Conservation (phyloP, 2,329 filamentous ascomycete genomes). For the Lachnellula subtilissima region DNA sequence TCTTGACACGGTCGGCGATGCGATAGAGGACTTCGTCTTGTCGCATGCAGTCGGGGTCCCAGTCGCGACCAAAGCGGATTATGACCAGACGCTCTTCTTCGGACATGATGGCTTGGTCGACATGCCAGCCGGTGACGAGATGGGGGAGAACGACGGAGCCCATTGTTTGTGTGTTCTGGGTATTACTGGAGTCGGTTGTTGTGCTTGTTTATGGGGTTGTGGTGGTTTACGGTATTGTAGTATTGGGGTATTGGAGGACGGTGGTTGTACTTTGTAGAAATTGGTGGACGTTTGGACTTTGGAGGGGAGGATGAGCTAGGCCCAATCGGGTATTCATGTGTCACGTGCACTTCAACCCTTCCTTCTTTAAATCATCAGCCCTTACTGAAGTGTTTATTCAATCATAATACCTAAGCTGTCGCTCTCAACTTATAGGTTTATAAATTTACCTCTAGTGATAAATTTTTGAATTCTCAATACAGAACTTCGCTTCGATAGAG, state of each 20-base stretch:
- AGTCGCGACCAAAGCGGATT: slow-evolving; percentile 88
- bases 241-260: neutral
- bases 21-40: slow-evolving; percentile 94
- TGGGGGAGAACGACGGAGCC: slow-evolving; percentile 91
- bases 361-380: too few relatives aligned
- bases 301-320: neutral
- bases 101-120: slow-evolving; percentile 86
- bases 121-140: slow-evolving; percentile 90
- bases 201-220: neutral
- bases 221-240: neutral
- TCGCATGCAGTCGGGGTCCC: slow-evolving; percentile 72
- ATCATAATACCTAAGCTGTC: too few relatives aligned
- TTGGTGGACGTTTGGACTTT: neutral
- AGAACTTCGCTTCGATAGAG: neutral
- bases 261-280: too few relatives aligned
- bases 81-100: slow-evolving; percentile 92
- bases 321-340: neutral
- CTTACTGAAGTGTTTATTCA: too few relatives aligned
- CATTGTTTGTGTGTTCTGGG: slow-evolving; percentile 15
- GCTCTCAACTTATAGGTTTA: too few relatives aligned
- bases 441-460: too few relatives aligned
- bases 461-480: too few relatives aligned
- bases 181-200: neutral
- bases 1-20: slow-evolving; percentile 90
- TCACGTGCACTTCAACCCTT: too few relatives aligned